Conservation (phyloP, 805 yeast genomes). For the Starmerella gropengiesseri region DNA sequence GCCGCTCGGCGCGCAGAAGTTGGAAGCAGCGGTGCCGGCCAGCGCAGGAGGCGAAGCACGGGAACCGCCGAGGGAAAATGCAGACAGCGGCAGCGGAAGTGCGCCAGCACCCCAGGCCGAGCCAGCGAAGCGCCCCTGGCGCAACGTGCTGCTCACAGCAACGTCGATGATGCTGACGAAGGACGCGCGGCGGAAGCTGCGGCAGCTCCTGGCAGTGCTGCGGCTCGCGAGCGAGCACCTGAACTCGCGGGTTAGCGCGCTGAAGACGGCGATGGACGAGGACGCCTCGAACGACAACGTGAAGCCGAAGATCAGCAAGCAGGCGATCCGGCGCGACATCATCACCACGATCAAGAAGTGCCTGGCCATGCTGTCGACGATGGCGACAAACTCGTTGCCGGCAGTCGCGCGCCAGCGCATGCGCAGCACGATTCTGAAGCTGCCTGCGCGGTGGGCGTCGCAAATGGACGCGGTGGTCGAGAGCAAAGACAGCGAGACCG, state of each 20-base stretch:
- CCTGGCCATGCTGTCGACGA: slow-evolving; percentile 72
- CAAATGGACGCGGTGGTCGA: slow-evolving; percentile 25
- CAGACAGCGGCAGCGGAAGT: not conserved
- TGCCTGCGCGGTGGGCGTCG: slow-evolving; percentile 65
- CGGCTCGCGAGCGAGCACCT: slow-evolving; percentile 23
- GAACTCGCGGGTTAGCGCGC: slow-evolving; percentile 21
- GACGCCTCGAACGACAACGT: slow-evolving; percentile 21
- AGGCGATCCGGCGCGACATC: slow-evolving; percentile 61
- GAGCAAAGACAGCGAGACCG: slow-evolving; percentile 27
- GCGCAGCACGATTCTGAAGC: slow-evolving; percentile 59
- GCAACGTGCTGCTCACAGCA: slow-evolving; percentile 28
- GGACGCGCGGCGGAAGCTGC: slow-evolving; percentile 21
- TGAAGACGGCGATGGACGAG: slow-evolving; percentile 22
- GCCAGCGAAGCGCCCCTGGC: slow-evolving; percentile 22
- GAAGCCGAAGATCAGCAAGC: slow-evolving; percentile 25
- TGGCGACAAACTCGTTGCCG: slow-evolving; percentile 64
- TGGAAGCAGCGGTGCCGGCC: too few species aligned
- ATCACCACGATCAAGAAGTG: slow-evolving; percentile 82
- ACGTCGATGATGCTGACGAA: slow-evolving; percentile 35
- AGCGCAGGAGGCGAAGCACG: not conserved
- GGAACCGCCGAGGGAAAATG: not conserved
- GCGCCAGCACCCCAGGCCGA: slow-evolving; percentile 5
- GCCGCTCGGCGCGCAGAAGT: too few species aligned
- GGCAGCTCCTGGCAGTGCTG: slow-evolving; percentile 19
- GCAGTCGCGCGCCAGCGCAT: slow-evolving; percentile 73